Conservation (phyloP, 768 basidiomycete species). For the Boletus rufocinnamomeus region DNA sequence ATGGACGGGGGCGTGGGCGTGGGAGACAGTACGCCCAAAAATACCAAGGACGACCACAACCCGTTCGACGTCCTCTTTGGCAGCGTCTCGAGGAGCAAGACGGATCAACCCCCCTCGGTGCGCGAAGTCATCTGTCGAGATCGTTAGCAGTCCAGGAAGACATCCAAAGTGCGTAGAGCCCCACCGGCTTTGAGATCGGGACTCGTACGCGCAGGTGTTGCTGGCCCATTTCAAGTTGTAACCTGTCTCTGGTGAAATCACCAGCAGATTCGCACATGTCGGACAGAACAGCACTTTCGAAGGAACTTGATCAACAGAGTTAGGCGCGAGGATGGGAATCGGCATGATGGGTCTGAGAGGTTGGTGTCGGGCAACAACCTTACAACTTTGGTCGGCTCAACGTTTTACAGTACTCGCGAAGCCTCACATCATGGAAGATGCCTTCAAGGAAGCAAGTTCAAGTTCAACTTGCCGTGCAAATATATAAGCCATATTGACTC, state of each 20-base stretch:
- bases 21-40: too few relatives aligned
- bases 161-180: neutral
- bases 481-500: neutral
- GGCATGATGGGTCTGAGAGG: neutral
- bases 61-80: too few relatives aligned
- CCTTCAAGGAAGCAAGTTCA: neutral
- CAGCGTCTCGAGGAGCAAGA: too few relatives aligned
- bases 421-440: neutral
- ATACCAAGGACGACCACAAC: too few relatives aligned
- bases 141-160: neutral
- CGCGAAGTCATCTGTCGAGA: conserved; percentile 85
- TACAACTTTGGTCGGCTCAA: neutral
- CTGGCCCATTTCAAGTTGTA: conserved; percentile 95
- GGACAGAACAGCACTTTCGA: conserved; percentile 89
- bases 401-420: neutral
- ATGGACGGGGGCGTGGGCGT: too few relatives aligned
- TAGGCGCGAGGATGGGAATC: too few relatives aligned
- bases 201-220: conserved; percentile 95
- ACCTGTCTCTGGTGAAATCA: conserved; percentile 74
- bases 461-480: neutral
- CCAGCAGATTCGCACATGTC: conserved; percentile 85
- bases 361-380: neutral
- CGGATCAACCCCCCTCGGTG: too few relatives aligned
- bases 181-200: conserved; percentile 30
- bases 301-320: neutral